A percentile compares a stretch with the other conserved stretches of the same genome.
Evolutionary conservation across 2,329 filamentous ascomycete species (phyloP).

Genomic region (Graphilbum fragrans): DNA sequence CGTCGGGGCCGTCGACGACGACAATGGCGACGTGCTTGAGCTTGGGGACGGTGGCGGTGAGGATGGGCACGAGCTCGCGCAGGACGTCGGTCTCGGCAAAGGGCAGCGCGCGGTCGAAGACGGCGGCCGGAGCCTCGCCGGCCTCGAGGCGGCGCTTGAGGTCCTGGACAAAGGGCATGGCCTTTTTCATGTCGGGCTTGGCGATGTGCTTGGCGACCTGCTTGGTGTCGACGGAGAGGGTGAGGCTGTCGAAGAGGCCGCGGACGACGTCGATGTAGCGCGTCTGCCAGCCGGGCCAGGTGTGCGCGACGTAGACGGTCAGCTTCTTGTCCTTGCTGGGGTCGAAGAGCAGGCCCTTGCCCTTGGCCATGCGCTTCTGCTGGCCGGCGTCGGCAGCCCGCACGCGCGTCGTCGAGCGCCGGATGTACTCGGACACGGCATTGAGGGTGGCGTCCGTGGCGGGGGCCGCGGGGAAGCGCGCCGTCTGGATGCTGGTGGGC

Average conservation of each 20-base stretch:
- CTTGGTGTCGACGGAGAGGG: conserved; percentile 52
- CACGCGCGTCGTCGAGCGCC: conserved; percentile 19
- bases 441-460: conserved; percentile 54
- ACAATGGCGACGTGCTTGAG: conserved; percentile 52
- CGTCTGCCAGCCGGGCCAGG: conserved; percentile 83
- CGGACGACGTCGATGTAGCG: conserved; percentile 76
- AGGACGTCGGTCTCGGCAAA: conserved; percentile 78
- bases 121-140: conserved; percentile 52
- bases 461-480: conserved; percentile 60
- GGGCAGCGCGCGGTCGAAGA: conserved; percentile 72
- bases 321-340: conserved; percentile 87
- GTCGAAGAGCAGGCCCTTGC: conserved; percentile 75
- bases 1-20: background rate
- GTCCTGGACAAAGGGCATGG: conserved; percentile 88
- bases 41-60: conserved; percentile 59
- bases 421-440: conserved; percentile 74
- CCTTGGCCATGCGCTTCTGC: conserved; percentile 58
- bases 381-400: conserved; percentile 13
- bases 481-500: conserved; percentile 68
- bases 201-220: conserved; percentile 64
- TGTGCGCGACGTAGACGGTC: conserved; percentile 68
- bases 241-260: conserved; percentile 7
- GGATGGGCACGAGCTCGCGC: conserved; percentile 61
- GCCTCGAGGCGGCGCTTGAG: conserved; percentile 73
- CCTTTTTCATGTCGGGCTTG: conserved; percentile 90